These are phyloP conservation scores for Arthroderma sp. DNA, from an alignment of 2,329 filamentous ascomycete species.

Conservation along the genomic window DNA sequence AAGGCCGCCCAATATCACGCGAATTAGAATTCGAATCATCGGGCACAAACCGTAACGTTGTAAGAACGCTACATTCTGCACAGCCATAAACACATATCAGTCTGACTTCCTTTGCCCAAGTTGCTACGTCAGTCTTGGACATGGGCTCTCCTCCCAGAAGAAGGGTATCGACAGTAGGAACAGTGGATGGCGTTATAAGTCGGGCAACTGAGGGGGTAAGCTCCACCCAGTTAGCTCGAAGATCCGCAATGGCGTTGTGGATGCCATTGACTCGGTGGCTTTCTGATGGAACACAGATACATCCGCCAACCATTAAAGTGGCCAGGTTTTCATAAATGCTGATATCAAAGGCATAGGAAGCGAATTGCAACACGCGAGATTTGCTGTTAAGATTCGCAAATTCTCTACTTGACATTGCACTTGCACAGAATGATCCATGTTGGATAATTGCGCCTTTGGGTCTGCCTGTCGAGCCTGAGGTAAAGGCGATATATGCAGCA, in stretches of 20 bases:
- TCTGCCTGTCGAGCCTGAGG: constrained; percentile 17
- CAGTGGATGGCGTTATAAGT: constrained; percentile 23
- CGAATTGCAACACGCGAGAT: constrained; percentile 57
- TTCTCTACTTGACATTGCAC: constrained; percentile 32
- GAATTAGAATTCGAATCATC: neutral
- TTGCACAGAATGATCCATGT: constrained; percentile 32
- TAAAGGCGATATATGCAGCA: constrained; percentile 33
- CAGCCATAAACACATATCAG: constrained; percentile 26
- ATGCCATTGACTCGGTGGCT: constrained; percentile 30
- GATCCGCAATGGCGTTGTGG: neutral
- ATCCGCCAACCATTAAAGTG: constrained; percentile 22
- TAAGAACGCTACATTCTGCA: constrained; percentile 6
- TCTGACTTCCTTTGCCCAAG: constrained; percentile 17
- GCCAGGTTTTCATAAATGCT: constrained; percentile 74
- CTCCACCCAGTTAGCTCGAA: constrained; percentile 33
- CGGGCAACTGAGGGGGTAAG: constrained; percentile 43
- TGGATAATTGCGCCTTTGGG: constrained; percentile 11
- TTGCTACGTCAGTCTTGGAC: constrained; percentile 12
- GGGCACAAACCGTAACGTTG: neutral
- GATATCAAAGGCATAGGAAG: constrained; percentile 77
- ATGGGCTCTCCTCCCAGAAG: constrained; percentile 18
- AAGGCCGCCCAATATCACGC: constrained; percentile 7
- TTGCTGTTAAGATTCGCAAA: constrained; percentile 32
- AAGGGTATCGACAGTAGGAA: constrained; percentile 27
- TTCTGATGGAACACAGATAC: constrained; percentile 31